phyloP scores from a whole-genome alignment of 805 yeast species.

The Brettanomyces anomalus region DNA sequence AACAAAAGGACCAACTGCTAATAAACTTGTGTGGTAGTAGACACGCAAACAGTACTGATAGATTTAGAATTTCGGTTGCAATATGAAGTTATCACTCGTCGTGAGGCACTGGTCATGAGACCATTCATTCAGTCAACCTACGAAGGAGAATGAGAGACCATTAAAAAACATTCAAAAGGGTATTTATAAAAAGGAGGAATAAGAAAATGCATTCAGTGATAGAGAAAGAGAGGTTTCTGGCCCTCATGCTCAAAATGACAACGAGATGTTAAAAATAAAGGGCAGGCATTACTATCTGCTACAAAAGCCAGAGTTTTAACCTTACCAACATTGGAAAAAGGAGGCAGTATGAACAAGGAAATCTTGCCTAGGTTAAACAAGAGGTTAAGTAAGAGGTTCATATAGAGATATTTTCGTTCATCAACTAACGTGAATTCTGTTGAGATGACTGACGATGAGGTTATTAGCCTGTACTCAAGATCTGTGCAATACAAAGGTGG shows the following conservation, averaged over 20 bases:
- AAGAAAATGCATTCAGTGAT: not conserved
- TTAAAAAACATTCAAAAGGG: not conserved
- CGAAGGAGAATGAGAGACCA: not conserved
- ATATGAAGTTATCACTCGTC: not conserved
- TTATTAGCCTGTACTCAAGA: constrained; percentile 17
- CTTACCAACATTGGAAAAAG: constrained; percentile 2
- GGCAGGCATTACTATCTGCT: not conserved
- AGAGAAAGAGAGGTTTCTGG: not conserved
- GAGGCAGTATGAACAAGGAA: not conserved
- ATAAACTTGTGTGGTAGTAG: too few relatives aligned
- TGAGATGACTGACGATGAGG: constrained; percentile 22
- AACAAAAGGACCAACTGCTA: too few relatives aligned
- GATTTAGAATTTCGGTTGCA: not conserved
- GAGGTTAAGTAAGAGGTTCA: constrained; percentile 10
- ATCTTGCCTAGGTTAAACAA: constrained; percentile 1
- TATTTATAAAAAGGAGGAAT: not conserved
- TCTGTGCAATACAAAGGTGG: too few relatives aligned
- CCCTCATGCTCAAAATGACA: not conserved
- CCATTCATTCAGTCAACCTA: not conserved
- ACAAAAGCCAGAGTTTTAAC: constrained; percentile 3
- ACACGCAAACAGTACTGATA: too few relatives aligned
- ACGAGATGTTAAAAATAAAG: not conserved
- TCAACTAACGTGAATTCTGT: constrained; percentile 1
- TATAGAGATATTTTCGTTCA: constrained; percentile 4
- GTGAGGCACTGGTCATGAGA: not conserved